These are phyloP conservation scores for Pseudogymnoascus sp. DNA, from an alignment of 2,329 filamentous ascomycete species.

Conservation along the genomic window DNA sequence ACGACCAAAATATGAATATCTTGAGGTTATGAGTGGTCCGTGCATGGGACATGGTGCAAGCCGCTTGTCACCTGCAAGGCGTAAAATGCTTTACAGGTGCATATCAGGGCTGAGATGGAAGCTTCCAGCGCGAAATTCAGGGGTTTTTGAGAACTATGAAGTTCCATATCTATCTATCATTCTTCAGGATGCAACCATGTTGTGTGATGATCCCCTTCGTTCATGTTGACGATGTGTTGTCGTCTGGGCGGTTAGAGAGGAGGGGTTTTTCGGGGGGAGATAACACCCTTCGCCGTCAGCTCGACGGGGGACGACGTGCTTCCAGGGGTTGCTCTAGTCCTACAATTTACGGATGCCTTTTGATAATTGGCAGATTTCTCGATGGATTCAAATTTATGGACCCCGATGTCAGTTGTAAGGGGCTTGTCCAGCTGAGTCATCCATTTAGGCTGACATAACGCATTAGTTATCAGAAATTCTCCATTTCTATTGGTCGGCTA, in stretches of 20 bases:
- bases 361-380: background rate
- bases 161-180: background rate
- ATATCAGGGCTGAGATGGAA: slow-evolving; percentile 3
- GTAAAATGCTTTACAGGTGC: background rate
- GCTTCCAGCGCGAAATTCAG: background rate
- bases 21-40: slow-evolving; percentile 1
- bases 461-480: background rate
- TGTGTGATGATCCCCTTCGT: background rate
- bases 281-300: background rate
- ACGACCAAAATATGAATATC: slow-evolving; percentile 4
- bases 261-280: background rate
- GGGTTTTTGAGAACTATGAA: background rate
- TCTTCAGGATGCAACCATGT: background rate
- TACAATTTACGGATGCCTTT: background rate
- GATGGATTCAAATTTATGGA: background rate
- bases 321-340: background rate
- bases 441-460: background rate
- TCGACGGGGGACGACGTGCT: background rate
- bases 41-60: background rate
- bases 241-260: background rate
- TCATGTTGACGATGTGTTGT: background rate
- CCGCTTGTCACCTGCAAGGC: slow-evolving; percentile 7
- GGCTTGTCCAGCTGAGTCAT: slow-evolving; percentile 5
- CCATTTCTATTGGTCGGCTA: background rate
- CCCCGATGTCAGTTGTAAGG: background rate